Percentiles rank a stretch among this genome's conserved stretches.
Conservation (phyloP, 108 stramenopile genomes). For the Nitzschia putrida region DNA sequence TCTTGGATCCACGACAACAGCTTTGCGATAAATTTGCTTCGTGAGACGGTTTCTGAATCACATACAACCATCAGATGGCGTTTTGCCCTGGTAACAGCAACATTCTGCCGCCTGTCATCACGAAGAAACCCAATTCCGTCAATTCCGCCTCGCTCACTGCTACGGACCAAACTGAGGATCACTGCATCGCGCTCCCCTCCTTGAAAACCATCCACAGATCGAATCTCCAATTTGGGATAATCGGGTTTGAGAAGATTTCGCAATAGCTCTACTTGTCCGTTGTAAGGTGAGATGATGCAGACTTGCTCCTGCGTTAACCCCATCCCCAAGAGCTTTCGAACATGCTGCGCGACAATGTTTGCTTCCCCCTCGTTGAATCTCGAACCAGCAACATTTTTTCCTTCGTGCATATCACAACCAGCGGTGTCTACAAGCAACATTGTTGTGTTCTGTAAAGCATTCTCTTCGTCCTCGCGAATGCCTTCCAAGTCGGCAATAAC, state of each 20-base stretch:
- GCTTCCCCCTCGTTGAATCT: slow-evolving; percentile 86
- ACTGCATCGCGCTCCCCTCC: slow-evolving; percentile 98
- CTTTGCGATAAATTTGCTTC: slow-evolving; percentile 66
- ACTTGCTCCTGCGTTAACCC: slow-evolving; percentile 83
- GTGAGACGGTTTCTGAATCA: slow-evolving; percentile 83
- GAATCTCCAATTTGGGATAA: slow-evolving; percentile 79
- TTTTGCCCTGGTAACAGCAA: slow-evolving; percentile 96
- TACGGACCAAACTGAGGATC: slow-evolving; percentile 93
- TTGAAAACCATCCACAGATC: slow-evolving; percentile 98
- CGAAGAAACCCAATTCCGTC: slow-evolving; percentile 93
- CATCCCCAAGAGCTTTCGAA: slow-evolving; percentile 59
- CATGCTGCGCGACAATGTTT: slow-evolving; percentile 69
- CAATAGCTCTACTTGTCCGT: slow-evolving; percentile 93
- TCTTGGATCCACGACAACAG: slow-evolving; percentile 78
- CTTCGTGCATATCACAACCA: slow-evolving; percentile 91
- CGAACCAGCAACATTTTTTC: slow-evolving; percentile 67
- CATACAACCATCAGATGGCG: slow-evolving; percentile 79
- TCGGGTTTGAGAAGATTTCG: slow-evolving; percentile 60
- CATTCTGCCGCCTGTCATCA: slow-evolving; percentile 93
- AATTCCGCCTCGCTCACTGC: slow-evolving; percentile 59
- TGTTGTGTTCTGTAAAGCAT: slow-evolving; percentile 37
- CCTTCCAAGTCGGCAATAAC: slow-evolving; percentile 52
- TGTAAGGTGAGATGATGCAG: slow-evolving; percentile 98
- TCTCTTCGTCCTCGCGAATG: slow-evolving; percentile 14
- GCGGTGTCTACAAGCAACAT: slow-evolving; percentile 92